phyloP scores from a whole-genome alignment of 2,329 filamentous ascomycete genomes.

The Colletotrichum brevisporum region DNA sequence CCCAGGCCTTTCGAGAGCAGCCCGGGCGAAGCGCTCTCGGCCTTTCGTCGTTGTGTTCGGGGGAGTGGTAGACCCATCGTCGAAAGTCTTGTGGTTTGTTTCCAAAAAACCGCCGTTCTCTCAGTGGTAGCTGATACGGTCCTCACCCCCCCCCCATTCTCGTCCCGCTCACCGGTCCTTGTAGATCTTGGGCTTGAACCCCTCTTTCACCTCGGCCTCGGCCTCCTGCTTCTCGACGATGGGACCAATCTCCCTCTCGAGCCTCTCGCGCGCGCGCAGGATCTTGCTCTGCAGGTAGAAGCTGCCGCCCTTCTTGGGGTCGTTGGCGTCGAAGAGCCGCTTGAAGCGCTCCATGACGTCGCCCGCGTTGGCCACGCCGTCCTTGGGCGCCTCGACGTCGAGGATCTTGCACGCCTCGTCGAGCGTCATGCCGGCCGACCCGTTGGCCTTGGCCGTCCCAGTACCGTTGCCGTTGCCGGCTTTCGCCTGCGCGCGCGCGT shows the following conservation, averaged over 20 bases:
- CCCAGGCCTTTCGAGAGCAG: slow-evolving; percentile 10
- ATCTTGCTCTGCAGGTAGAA: slow-evolving; percentile 99
- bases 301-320: slow-evolving; percentile 94
- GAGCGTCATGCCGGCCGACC: slow-evolving; percentile 84
- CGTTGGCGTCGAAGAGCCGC: slow-evolving; percentile 92
- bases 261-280: slow-evolving; percentile 88
- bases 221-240: slow-evolving; percentile 78
- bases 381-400: slow-evolving; percentile 90
- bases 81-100: background rate
- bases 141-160: background rate
- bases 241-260: slow-evolving; percentile 87
- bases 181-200: slow-evolving; percentile 96
- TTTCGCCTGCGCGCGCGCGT: slow-evolving; percentile 80
- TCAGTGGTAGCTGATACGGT: no score
- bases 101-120: no score
- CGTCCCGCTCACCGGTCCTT: slow-evolving; percentile 69
- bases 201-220: slow-evolving; percentile 85
- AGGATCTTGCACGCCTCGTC: slow-evolving; percentile 98
- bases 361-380: slow-evolving; percentile 82
- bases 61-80: background rate
- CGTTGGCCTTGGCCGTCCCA: slow-evolving; percentile 59
- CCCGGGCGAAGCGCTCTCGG: background rate
- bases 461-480: slow-evolving; percentile 59
- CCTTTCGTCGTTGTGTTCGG: slow-evolving; percentile 5
- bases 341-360: slow-evolving; percentile 91